Conservation (phyloP, 2,329 filamentous ascomycete genomes). For the Ceratocystis cubensis region DNA sequence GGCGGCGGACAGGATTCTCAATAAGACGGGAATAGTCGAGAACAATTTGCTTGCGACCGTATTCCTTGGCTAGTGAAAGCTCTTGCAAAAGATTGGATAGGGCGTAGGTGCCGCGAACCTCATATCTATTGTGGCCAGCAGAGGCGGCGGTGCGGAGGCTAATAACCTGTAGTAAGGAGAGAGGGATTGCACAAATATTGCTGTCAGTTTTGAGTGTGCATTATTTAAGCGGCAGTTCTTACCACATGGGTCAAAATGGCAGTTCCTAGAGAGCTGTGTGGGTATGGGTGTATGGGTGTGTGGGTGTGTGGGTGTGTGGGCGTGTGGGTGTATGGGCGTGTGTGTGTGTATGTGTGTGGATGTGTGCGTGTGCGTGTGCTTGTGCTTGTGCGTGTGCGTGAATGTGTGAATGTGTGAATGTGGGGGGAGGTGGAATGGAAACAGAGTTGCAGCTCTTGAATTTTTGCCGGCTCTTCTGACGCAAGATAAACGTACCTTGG, state of each 20-base stretch:
- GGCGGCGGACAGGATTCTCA: constrained; percentile 84
- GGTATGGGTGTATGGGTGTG: background rate
- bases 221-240: background rate
- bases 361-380: too few relatives aligned
- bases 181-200: background rate
- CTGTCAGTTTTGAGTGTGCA: constrained; percentile 21
- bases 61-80: constrained; percentile 81
- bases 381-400: too few relatives aligned
- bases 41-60: constrained; percentile 77
- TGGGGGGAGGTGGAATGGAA: background rate
- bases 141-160: constrained; percentile 75
- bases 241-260: constrained; percentile 12
- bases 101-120: constrained; percentile 93
- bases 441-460: too few relatives aligned
- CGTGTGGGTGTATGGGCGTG: too few relatives aligned
- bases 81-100: constrained; percentile 93
- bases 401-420: background rate
- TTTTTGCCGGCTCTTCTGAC: too few relatives aligned
- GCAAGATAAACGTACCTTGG: constrained; percentile 49
- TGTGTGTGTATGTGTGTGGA: too few relatives aligned
- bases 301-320: too few relatives aligned
- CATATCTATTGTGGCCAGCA: constrained; percentile 73
- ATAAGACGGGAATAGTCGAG: constrained; percentile 84
- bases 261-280: background rate
- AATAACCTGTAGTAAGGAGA: constrained; percentile 45